Conservation (phyloP, 2,329 filamentous ascomycete genomes). For the Coniella lustricola region DNA sequence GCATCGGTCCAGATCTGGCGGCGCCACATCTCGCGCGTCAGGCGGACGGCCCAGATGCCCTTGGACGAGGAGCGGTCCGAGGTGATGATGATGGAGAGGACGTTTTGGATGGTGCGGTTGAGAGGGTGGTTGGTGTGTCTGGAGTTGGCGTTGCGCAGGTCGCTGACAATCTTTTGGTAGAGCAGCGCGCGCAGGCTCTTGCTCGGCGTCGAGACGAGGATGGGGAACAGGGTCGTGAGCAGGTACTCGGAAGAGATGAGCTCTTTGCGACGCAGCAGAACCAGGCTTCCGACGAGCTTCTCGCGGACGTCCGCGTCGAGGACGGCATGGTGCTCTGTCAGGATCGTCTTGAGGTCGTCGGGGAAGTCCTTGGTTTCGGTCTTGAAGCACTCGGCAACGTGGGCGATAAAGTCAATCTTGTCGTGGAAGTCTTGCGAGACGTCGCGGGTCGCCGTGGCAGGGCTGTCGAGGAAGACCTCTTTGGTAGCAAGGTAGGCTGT, state of each 20-base stretch:
- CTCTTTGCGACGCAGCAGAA: constrained; percentile 83
- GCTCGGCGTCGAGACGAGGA: constrained; percentile 84
- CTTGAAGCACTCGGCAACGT: constrained; percentile 90
- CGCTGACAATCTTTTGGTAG: constrained; percentile 84
- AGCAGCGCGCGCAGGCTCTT: constrained; percentile 80
- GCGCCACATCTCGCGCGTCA: constrained; percentile 94
- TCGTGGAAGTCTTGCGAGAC: constrained; percentile 82
- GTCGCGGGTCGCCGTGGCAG: constrained; percentile 67
- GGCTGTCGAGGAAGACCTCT: constrained; percentile 84
- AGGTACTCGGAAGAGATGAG: constrained; percentile 79
- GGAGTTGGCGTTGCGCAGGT: constrained; percentile 79
- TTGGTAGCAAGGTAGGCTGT: constrained; percentile 86
- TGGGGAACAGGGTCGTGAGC: constrained; percentile 87
- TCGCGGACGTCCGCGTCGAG: constrained; percentile 82
- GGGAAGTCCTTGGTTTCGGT: constrained; percentile 71
- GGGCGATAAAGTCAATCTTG: constrained; percentile 86
- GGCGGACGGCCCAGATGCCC: constrained; percentile 90
- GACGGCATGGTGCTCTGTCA: constrained; percentile 73
- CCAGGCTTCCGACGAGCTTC: constrained; percentile 87
- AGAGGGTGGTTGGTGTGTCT: constrained; percentile 87
- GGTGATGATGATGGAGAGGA: constrained; percentile 84
- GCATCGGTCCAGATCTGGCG: constrained; percentile 93
- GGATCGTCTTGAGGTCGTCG: constrained; percentile 70
- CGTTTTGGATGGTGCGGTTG: constrained; percentile 87
- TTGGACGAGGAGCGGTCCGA: constrained; percentile 79